Evolutionary conservation across 345 rosid genomes (phyloP).

Genomic region (Gossypium bickii): DNA sequence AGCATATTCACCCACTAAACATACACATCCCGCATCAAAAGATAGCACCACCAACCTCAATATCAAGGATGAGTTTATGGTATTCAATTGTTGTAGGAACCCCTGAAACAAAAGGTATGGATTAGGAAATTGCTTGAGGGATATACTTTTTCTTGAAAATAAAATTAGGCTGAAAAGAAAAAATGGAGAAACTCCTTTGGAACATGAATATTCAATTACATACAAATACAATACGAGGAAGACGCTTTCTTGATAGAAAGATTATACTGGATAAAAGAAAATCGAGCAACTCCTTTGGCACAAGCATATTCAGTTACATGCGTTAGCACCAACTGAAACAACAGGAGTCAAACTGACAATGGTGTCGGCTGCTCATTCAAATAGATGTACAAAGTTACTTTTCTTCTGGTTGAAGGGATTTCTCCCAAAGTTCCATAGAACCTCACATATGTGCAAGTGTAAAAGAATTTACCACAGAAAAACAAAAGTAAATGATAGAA

Average conservation of each 20-base stretch:
- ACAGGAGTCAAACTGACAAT: neutral
- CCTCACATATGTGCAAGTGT: neutral
- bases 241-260: neutral
- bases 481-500: neutral
- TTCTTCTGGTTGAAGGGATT: neutral
- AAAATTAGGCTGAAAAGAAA: neutral
- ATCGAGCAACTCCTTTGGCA: neutral
- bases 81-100: constrained; percentile 94
- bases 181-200: neutral
- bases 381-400: neutral
- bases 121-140: constrained; percentile 1
- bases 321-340: neutral
- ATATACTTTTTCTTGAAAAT: neutral
- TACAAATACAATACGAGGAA: neutral
- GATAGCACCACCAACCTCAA: constrained; percentile 54
- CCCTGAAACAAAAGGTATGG: constrained; percentile 38
- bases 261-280: neutral
- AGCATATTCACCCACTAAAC: neutral
- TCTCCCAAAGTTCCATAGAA: neutral
- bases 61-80: constrained; percentile 92
- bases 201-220: neutral
- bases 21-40: neutral
- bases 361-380: neutral
- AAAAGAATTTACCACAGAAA: neutral
- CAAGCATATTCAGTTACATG: neutral